Evolutionary conservation across 2,329 filamentous ascomycete genomes (phyloP).

Genomic region (Cordyceps tenuipes): DNA sequence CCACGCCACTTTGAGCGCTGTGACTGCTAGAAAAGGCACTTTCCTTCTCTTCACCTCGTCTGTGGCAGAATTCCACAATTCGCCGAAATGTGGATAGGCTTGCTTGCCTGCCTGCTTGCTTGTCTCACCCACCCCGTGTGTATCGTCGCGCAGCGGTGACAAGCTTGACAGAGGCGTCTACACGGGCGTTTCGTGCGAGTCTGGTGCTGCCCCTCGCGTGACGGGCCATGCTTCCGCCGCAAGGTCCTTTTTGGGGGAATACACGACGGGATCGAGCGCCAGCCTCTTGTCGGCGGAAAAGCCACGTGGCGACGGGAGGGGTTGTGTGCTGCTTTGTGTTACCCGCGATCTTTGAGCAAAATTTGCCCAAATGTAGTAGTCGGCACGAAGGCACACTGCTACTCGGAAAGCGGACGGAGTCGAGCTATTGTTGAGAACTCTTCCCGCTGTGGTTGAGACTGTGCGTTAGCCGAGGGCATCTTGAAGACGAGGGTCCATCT

Average conservation of each 20-base stretch:
- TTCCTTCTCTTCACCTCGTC: too few relatives aligned
- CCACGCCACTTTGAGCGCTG: conserved; percentile 63
- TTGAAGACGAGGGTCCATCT: too few relatives aligned
- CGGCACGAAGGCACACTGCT: background rate
- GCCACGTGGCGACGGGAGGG: conserved; percentile 1
- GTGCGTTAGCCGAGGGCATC: too few relatives aligned
- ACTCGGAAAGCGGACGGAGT: too few relatives aligned
- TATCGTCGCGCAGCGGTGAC: background rate
- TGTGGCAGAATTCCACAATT: background rate
- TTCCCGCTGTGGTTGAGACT: too few relatives aligned
- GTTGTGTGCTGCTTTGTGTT: background rate
- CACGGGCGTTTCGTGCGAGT: background rate
- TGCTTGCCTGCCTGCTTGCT: background rate
- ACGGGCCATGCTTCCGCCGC: background rate
- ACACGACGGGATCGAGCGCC: background rate
- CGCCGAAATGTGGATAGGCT: background rate
- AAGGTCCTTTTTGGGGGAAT: background rate
- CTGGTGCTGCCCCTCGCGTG: conserved; percentile 1
- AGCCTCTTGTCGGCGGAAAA: background rate
- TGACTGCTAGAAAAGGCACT: conserved; percentile 37
- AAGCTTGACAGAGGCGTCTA: background rate
- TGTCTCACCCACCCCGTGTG: background rate
- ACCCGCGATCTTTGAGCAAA: background rate
- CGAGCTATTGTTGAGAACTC: background rate
- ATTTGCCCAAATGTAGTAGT: background rate